Base-by-base conservation (phyloP, 2,329 filamentous ascomycete species). In the Lachnellula willkommii region DNA sequence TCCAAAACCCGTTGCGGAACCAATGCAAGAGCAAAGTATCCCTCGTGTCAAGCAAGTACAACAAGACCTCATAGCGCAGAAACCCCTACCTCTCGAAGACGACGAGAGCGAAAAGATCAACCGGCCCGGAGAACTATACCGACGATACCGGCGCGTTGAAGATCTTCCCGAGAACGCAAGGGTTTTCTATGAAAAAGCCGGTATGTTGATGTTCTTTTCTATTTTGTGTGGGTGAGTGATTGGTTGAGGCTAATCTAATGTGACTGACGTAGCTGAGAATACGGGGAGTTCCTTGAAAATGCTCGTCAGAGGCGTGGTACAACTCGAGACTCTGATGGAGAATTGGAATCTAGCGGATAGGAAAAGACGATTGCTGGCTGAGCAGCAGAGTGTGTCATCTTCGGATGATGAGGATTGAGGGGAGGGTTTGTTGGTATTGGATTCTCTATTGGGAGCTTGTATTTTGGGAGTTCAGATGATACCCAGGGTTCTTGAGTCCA, bases 121-220 rank as follows among this genome's bases (percentile, higher is more conserved):
- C 26, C 64, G 71, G 32, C 60, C 70, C 7, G 73, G 73, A 1
- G 68, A 69, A 2, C 57, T 68, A 11, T 70, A 76, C 56, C 65
- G 64, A 37, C 58, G 67, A 4, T 75, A 72, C 60, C 70, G 72
- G 15, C 70, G 55, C 5, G 65, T 70, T n/a, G 69, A 72, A 4
- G 75, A 80, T 8, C 68, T 80, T 32, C 71, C 74, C 1, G 69
- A 70, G 7, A 60, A 64, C 3, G 76, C 75, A 0, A 76, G 67
- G 45, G 60, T 63, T 0, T 74, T 80, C 47, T 78, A 77, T 57
- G 66, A 67, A 12, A 70, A 71, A 57, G 74, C 73, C 40, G 76
- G 77, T 53, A 68, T 69, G 45, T 54, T 72, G 3, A 32, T 11
- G 9, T 32, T 32, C 28, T 32, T 12, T 32, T 1, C 9, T 11